phyloP scores from a whole-genome alignment of 805 yeast species.

The Lipomyces spencermartinsiae region DNA sequence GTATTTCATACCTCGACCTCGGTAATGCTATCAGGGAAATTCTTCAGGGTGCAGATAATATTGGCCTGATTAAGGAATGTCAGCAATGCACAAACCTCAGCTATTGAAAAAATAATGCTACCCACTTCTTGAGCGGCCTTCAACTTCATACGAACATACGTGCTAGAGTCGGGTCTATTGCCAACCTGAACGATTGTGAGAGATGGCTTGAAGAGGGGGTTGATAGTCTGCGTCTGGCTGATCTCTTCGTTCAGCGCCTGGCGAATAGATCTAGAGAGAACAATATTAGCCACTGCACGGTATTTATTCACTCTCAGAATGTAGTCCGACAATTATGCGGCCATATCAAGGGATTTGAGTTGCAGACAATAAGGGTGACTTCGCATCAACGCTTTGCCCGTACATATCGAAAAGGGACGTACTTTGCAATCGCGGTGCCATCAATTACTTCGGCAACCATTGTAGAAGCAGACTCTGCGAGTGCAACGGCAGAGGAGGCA shows the following conservation, averaged over 20 bases:
- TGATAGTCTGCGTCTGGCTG: slow-evolving; percentile 49
- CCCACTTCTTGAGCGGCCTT: slow-evolving; percentile 76
- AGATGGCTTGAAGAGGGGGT: slow-evolving; percentile 69
- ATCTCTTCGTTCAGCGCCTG: slow-evolving; percentile 60
- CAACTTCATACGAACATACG: slow-evolving; percentile 89
- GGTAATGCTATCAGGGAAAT: slow-evolving; percentile 65
- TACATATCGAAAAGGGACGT: slow-evolving; percentile 36
- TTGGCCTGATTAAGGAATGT: slow-evolving; percentile 54
- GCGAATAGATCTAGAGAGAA: slow-evolving; percentile 50
- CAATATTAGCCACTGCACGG: background rate
- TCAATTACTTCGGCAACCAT: slow-evolving; percentile 55
- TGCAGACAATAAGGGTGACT: too few relatives aligned
- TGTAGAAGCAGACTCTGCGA: slow-evolving; percentile 9
- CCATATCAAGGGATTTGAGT: background rate
- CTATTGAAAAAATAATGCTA: background rate
- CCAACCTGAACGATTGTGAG: slow-evolving; percentile 91
- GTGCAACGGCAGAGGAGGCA: background rate
- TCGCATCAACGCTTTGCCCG: too few relatives aligned
- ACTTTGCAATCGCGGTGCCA: slow-evolving; percentile 64
- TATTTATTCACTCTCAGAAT: background rate
- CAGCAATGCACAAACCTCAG: background rate
- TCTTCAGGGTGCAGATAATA: slow-evolving; percentile 68
- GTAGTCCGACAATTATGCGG: background rate
- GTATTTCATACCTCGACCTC: slow-evolving; percentile 58
- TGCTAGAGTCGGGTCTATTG: slow-evolving; percentile 83